Percentiles rank a stretch among this genome's conserved stretches.
Evolutionary conservation across 352 stramenopile genomes (phyloP).

Genomic region (Aphanomyces invadans): DNA sequence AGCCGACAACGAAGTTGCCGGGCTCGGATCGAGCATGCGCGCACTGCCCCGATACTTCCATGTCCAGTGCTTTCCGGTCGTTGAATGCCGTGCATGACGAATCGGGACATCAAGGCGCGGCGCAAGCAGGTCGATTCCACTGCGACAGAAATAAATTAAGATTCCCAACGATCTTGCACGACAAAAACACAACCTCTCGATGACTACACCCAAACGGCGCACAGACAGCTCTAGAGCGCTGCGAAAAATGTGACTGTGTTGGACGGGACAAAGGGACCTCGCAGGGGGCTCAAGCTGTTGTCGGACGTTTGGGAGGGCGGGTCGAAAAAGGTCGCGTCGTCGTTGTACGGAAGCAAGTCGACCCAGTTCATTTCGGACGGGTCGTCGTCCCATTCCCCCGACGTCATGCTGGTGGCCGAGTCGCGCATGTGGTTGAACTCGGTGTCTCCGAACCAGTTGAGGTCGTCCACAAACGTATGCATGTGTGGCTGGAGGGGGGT

Average conservation of each 20-base stretch:
- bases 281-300: not conserved
- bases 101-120: no score
- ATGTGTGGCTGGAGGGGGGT: not conserved
- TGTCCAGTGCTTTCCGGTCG: no score
- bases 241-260: not conserved
- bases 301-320: not conserved
- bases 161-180: not conserved
- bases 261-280: not conserved
- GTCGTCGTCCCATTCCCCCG: not conserved
- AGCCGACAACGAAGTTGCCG: no score
- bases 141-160: not conserved
- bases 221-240: not conserved
- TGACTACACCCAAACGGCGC: no score
- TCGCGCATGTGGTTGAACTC: constrained; percentile 19
- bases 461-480: not conserved
- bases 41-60: no score
- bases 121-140: not conserved
- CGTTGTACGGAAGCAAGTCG: constrained; percentile 20
- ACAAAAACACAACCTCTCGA: not conserved
- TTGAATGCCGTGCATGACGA: no score
- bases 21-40: no score
- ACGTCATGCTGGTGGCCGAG: constrained; percentile 8
- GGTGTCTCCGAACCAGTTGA: constrained; percentile 18
- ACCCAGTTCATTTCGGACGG: constrained; percentile 21
- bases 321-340: not conserved